A percentile compares a stretch with the other conserved stretches of the same genome.
Evolutionary conservation across 1,284 basidiomycete species (phyloP).

Genomic region (Golubevia sp.): DNA sequence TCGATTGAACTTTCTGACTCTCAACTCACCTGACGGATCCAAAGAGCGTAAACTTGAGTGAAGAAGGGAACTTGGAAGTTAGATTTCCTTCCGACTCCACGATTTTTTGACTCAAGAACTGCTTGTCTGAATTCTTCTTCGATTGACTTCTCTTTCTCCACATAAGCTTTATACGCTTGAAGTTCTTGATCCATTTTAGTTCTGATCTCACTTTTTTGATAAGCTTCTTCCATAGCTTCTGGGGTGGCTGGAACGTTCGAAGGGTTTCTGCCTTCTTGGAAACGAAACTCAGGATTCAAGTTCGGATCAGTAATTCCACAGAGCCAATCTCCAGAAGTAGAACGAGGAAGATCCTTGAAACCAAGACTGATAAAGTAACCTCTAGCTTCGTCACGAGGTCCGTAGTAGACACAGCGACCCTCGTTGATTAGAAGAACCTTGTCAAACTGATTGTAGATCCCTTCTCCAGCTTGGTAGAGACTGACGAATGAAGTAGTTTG

Average conservation of each 20-base stretch:
- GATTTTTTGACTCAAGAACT: slow-evolving; percentile 23
- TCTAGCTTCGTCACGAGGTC: slow-evolving; percentile 27
- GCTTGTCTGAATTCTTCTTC: slow-evolving; percentile 23
- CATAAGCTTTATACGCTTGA: slow-evolving; percentile 23
- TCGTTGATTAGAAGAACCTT: slow-evolving; percentile 48
- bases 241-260: slow-evolving; percentile 21
- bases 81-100: slow-evolving; percentile 19
- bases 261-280: slow-evolving; percentile 20
- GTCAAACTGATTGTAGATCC: slow-evolving; percentile 48
- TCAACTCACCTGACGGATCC: not conserved
- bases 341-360: slow-evolving; percentile 29
- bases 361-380: slow-evolving; percentile 36
- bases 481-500: slow-evolving; percentile 39
- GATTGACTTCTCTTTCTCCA: slow-evolving; percentile 16
- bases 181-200: slow-evolving; percentile 19
- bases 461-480: slow-evolving; percentile 50
- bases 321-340: slow-evolving; percentile 41
- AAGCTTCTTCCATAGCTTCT: slow-evolving; percentile 25
- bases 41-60: not conserved
- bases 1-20: not conserved
- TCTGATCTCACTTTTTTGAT: slow-evolving; percentile 21
- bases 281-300: slow-evolving; percentile 10
- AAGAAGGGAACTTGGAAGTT: slow-evolving; percentile 20
- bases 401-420: slow-evolving; percentile 34
- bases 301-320: slow-evolving; percentile 31